phyloP scores from a whole-genome alignment of 495 filamentous ascomycete genomes.

The Poronia punctata region DNA sequence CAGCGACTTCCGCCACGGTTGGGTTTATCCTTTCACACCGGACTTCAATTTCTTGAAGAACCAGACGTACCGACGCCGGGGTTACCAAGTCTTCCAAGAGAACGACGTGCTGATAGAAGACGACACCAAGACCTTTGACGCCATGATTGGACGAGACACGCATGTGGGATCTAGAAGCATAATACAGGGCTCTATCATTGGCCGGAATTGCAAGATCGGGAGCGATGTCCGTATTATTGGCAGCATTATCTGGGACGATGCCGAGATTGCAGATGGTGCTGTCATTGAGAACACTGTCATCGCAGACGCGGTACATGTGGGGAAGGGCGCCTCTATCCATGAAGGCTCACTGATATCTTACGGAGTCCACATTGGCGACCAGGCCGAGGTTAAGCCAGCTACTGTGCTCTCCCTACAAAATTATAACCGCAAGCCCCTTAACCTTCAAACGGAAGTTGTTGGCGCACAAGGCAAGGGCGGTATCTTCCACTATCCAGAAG shows the following conservation, averaged over 20 bases:
- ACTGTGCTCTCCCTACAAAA: constrained; percentile 32
- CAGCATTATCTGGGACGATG: constrained; percentile 88
- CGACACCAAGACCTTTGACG: constrained; percentile 41
- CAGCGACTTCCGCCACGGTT: constrained; percentile 76
- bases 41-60: constrained; percentile 76
- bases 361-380: constrained; percentile 62
- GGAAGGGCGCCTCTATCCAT: constrained; percentile 59
- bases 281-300: constrained; percentile 68
- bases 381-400: constrained; percentile 25
- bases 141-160: constrained; percentile 69
- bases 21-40: constrained; percentile 90
- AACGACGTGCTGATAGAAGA: constrained; percentile 58
- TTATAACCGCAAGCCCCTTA: constrained; percentile 30
- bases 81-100: constrained; percentile 63
- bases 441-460: constrained; percentile 49
- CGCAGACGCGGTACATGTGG: constrained; percentile 61
- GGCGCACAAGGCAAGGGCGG: constrained; percentile 50
- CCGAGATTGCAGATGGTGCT: constrained; percentile 63
- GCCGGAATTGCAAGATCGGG: constrained; percentile 77
- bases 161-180: constrained; percentile 64
- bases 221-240: constrained; percentile 69
- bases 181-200: constrained; percentile 68
- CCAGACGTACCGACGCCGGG: constrained; percentile 68
- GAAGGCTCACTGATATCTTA: constrained; percentile 74
- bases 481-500: constrained; percentile 41